Conservation (phyloP, 139 green algal genomes). For the Auxenochlorella pyrenoidosa region DNA sequence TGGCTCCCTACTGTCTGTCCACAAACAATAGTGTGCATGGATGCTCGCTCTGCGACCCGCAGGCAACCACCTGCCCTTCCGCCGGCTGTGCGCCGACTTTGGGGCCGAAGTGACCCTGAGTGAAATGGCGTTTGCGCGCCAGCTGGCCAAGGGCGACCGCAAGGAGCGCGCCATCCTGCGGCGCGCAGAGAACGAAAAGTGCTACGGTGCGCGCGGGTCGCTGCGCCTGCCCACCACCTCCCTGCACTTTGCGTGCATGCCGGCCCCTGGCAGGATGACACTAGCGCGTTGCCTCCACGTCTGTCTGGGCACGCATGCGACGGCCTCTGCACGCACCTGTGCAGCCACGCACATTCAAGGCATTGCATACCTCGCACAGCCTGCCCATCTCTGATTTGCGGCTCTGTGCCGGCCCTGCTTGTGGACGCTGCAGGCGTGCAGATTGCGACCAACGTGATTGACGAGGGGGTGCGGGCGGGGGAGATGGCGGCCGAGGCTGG, state of each 20-base stretch:
- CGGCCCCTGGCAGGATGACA: not conserved
- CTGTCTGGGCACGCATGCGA: no score
- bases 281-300: no score
- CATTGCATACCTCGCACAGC: no score
- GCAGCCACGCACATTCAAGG: no score
- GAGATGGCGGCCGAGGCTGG: constrained; percentile 69
- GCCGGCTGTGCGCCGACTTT: constrained; percentile 76
- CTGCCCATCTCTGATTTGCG: no score
- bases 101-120: constrained; percentile 72
- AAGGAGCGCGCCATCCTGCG: constrained; percentile 47
- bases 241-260: not conserved
- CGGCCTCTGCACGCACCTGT: no score
- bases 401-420: no score
- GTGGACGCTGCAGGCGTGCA: constrained; percentile 51
- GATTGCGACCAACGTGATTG: constrained; percentile 85
- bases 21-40: no score
- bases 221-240: not conserved
- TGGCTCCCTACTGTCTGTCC: no score
- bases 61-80: constrained; percentile 82
- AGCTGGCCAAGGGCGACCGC: constrained; percentile 57
- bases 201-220: not conserved
- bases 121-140: constrained; percentile 85
- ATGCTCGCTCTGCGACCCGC: not conserved
- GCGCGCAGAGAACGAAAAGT: constrained; percentile 27
- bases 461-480: constrained; percentile 73